Evolutionary conservation across 495 filamentous ascomycete species (phyloP), one percentile per base, ranked within the genome.

Genomic region (Penicillium turbatum): DNA sequence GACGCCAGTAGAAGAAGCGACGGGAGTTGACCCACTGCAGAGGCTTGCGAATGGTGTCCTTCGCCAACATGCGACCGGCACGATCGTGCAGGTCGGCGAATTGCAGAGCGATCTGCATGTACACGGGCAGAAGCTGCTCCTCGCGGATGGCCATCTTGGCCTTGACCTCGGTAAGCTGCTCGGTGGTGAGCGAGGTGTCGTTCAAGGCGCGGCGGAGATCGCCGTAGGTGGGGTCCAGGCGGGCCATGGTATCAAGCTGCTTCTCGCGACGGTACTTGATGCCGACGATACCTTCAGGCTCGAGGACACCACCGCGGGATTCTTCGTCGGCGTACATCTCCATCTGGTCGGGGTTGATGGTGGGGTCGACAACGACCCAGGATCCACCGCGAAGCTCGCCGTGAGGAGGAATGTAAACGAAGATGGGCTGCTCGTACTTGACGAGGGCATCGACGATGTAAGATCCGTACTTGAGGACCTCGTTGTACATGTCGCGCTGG

Each of bases 1-100:
- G 86, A 79, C 93, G 92, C 93, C 93, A 98, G 85, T 97, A 98
- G 84, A 98, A 97, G 88, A 96, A 98, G 66, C 95, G 89, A 57
- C 93, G 86, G 41, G 92, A 86, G 55, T 96, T 84, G 68, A 83
- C 79, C 95, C 92, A 98, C 65, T 83, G 79, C 15, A 98, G 80
- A 1, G 86, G 74, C 55, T 83, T 78, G 48, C 95, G 89, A 65
- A 98, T 97, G 57, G 86, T 85, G 52, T 89, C 86, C 84, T 98
- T 98, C 70, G 93, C 93, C 71, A 95, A 79, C 93, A 98, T 97
- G 72, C 93, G 88, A 47, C 93, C 95, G 43, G 93, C 88, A 31
- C 95, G 92, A 70, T 98, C 93, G 75, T 98, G 93, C 48, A 98
- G 83, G 69, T 98, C 93, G 48, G 93, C 91, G 62, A 96, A 98